These are phyloP conservation scores for Akanthomyces lecanii DNA, from an alignment of 2,329 filamentous ascomycete species.

Conservation along the genomic window DNA sequence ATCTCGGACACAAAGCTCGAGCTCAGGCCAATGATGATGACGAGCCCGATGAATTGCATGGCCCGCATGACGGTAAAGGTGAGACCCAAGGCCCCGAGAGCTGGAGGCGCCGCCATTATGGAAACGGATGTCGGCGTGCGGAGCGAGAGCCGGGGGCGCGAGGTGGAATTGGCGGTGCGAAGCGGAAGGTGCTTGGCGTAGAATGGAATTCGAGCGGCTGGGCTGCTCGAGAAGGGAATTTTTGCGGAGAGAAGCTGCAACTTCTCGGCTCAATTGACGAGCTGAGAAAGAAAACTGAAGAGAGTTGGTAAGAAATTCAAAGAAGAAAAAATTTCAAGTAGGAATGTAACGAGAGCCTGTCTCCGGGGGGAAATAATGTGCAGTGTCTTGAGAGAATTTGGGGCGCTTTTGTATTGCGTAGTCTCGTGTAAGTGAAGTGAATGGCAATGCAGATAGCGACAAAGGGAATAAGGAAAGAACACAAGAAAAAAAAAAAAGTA, in stretches of 20 bases:
- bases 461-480: constrained; percentile 24
- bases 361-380: background rate
- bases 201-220: constrained; percentile 33
- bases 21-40: constrained; percentile 74
- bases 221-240: constrained; percentile 31
- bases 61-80: constrained; percentile 72
- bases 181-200: constrained; percentile 39
- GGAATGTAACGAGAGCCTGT: background rate
- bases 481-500: constrained; percentile 26
- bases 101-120: constrained; percentile 45
- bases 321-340: background rate
- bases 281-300: background rate
- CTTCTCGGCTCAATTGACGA: background rate
- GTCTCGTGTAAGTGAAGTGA: background rate
- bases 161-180: constrained; percentile 35
- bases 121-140: constrained; percentile 31
- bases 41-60: constrained; percentile 66
- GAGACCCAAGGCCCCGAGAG: constrained; percentile 68
- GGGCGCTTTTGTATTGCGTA: constrained; percentile 1
- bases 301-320: constrained; percentile 8
- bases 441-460: background rate
- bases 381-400: too few species aligned
- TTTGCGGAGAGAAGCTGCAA: constrained; percentile 21
- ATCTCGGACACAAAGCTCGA: constrained; percentile 80
- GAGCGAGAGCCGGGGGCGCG: constrained; percentile 41